Evolutionary conservation across 306 rosid genomes (phyloP).

Genomic region (Neltuma alba): DNA sequence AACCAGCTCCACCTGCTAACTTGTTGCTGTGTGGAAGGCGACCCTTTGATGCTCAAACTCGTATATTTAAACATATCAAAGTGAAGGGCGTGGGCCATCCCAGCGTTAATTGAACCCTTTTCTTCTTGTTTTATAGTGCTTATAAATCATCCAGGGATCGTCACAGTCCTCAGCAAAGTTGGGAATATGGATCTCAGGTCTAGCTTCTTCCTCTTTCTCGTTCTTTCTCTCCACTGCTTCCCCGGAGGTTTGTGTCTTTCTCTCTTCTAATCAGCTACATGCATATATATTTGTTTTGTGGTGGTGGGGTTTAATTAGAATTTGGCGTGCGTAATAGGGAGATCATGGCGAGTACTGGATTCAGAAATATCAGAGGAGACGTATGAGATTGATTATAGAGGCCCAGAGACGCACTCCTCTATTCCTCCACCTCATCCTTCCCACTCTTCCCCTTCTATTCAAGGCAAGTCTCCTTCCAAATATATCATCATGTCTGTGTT

Average conservation of each 20-base stretch:
- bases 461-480: conserved; percentile 52
- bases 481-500: too few species aligned
- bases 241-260: conserved; percentile 45
- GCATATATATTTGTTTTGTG: not conserved
- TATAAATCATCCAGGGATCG: conserved; percentile 21
- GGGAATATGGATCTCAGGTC: conserved; percentile 62
- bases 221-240: conserved; percentile 47
- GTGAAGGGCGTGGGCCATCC: too few species aligned
- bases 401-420: conserved; percentile 85
- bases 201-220: conserved; percentile 44
- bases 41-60: not conserved
- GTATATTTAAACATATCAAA: too few species aligned
- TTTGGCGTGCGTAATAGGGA: conserved; percentile 37
- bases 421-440: conserved; percentile 61
- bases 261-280: not conserved
- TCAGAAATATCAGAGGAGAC: conserved; percentile 50
- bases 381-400: conserved; percentile 83
- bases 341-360: conserved; percentile 5
- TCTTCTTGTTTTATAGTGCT: not conserved
- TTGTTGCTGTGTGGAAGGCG: not conserved
- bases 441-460: conserved; percentile 32
- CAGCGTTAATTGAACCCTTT: not conserved
- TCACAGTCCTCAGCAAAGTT: not conserved
- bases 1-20: not conserved
- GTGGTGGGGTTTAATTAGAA: not conserved